Evolutionary conservation across 2,329 filamentous ascomycete species (phyloP).

Genomic region (Acarospora socialis): DNA sequence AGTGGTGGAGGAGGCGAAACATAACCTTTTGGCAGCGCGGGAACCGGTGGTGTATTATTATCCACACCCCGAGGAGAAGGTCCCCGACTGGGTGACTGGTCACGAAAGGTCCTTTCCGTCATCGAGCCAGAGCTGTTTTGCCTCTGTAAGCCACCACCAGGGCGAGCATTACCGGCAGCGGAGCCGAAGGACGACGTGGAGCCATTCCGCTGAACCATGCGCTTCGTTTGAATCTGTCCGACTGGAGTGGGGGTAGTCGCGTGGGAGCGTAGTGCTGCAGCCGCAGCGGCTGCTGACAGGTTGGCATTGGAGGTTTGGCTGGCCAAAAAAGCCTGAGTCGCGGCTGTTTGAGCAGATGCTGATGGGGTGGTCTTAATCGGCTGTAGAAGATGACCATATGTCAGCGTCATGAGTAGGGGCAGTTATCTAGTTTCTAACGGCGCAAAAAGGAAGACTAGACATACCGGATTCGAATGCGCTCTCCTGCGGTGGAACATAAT

Average conservation of each 20-base stretch:
- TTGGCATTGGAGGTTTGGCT: conserved; percentile 48
- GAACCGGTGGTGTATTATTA: conserved; percentile 56
- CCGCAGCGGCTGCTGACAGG: conserved; percentile 74
- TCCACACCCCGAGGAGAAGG: conserved; percentile 29
- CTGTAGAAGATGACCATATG: conserved; percentile 26
- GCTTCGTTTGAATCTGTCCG: conserved; percentile 74
- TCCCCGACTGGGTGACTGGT: conserved; percentile 45
- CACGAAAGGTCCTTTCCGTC: conserved; percentile 77
- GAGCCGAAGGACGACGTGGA: conserved; percentile 56
- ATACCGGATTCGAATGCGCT: conserved; percentile 29
- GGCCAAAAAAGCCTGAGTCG: conserved; percentile 65
- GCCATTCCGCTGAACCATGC: conserved; percentile 56
- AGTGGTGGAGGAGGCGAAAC: conserved; percentile 19
- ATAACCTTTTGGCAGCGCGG: conserved; percentile 48
- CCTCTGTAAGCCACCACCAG: conserved; percentile 40
- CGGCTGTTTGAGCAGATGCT: conserved; percentile 64
- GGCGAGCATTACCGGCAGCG: conserved; percentile 26
- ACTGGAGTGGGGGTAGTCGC: conserved; percentile 67
- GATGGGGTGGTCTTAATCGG: conserved; percentile 49
- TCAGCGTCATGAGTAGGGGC: conserved; percentile 11
- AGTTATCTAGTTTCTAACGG: no score
- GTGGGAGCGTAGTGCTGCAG: conserved; percentile 65
- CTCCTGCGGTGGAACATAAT: conserved; percentile 29
- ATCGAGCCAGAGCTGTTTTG: conserved; percentile 65
- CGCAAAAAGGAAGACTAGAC: no score